These are phyloP conservation scores for Vicia faba DNA, from an alignment of 306 rosid species.

Conservation along the genomic window DNA sequence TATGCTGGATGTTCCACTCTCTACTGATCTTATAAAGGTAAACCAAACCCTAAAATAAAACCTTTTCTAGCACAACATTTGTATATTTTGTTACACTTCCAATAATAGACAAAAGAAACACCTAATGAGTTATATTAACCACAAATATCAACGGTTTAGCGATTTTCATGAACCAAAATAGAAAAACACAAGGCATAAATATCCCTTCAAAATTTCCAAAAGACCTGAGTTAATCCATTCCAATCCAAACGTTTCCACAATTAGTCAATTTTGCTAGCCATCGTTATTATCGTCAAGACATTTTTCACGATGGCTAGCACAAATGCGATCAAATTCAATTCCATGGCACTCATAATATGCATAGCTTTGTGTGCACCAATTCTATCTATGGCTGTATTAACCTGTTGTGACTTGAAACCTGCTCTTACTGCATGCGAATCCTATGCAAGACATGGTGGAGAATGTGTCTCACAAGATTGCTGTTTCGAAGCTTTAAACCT, in stretches of 20 bases:
- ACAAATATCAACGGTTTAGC: background rate
- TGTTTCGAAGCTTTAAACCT: conserved; percentile 32
- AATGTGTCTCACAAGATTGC: conserved; percentile 5
- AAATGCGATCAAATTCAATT: background rate
- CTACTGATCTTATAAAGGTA: too few relatives aligned
- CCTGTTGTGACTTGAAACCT: conserved; percentile 36
- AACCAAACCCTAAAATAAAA: too few relatives aligned
- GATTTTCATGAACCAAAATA: background rate
- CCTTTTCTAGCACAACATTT: background rate
- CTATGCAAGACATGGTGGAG: conserved; percentile 28
- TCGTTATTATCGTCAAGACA: background rate
- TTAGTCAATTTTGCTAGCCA: background rate
- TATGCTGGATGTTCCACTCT: too few relatives aligned
- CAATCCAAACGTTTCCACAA: background rate
- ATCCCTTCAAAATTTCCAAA: background rate
- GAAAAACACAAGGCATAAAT: background rate
- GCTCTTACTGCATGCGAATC: background rate
- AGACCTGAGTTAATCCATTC: background rate
- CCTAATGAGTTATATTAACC: background rate
- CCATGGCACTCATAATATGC: conserved; percentile 17
- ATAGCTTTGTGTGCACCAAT: conserved; percentile 5
- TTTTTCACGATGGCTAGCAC: conserved; percentile 31
- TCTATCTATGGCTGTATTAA: background rate
- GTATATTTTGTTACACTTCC: background rate
- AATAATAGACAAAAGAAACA: background rate